These are phyloP conservation scores for Chrysoporthe cubensis DNA, from an alignment of 2,329 filamentous ascomycete genomes.

Conservation along the genomic window DNA sequence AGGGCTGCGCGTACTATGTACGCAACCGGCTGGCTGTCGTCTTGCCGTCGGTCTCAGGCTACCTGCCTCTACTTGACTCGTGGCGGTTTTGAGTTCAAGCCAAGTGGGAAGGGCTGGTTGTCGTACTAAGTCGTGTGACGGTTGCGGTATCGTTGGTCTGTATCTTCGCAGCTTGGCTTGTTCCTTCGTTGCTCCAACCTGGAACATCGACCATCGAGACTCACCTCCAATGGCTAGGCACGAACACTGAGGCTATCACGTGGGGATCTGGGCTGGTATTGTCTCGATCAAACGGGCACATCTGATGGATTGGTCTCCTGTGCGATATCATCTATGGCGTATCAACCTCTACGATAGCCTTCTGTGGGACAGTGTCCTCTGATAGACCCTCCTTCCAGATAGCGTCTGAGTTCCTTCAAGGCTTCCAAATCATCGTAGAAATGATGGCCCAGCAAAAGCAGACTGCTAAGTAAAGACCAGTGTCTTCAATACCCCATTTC, in stretches of 20 bases:
- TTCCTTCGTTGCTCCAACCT: background rate
- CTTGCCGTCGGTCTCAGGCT: background rate
- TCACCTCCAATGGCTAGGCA: background rate
- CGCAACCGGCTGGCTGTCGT: conserved; percentile 9
- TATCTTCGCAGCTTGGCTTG: background rate
- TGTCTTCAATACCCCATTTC: background rate
- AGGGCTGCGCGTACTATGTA: background rate
- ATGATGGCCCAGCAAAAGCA: background rate
- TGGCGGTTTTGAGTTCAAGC: too few species aligned
- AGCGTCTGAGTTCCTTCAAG: background rate
- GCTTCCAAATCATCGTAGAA: background rate
- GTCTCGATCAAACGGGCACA: background rate
- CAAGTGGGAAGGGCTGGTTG: too few species aligned
- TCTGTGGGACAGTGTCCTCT: background rate
- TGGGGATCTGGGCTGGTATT: background rate
- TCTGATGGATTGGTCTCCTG: background rate
- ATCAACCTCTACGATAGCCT: background rate
- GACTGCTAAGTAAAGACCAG: background rate
- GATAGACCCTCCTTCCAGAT: background rate
- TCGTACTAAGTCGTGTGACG: too few species aligned
- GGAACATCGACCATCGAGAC: background rate
- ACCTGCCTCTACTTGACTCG: too few species aligned
- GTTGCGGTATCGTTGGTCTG: too few species aligned
- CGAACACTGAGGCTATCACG: background rate
- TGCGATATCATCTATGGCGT: background rate